A percentile compares a stretch with the other conserved stretches of the same genome.
Conservation (phyloP, 2,329 filamentous ascomycete species). For the Drechslera avenae region DNA sequence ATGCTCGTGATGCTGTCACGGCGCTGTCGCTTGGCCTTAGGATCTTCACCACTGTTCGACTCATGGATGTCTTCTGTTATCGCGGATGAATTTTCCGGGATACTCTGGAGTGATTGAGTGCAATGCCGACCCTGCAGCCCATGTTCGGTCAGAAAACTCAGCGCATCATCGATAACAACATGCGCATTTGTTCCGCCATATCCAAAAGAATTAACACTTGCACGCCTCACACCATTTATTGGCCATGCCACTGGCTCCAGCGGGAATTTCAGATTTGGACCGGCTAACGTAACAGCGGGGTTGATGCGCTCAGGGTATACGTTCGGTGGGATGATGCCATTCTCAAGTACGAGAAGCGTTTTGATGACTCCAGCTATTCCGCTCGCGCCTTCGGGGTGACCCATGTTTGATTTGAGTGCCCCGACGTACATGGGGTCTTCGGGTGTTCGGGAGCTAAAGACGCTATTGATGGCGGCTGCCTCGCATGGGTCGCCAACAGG, state of each 20-base stretch:
- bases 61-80: background rate
- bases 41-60: no score
- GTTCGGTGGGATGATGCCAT: conserved; percentile 25
- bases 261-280: conserved; percentile 17
- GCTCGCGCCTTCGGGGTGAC: conserved; percentile 49
- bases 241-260: conserved; percentile 18
- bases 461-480: conserved; percentile 18
- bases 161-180: conserved; percentile 25
- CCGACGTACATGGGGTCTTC: conserved; percentile 19
- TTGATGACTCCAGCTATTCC: conserved; percentile 48
- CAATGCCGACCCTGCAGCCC: conserved; percentile 4
- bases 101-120: background rate
- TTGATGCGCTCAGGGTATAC: conserved; percentile 34
- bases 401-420: conserved; percentile 37
- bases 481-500: conserved; percentile 48
- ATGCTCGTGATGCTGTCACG: no score
- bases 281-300: conserved; percentile 17
- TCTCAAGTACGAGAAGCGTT: conserved; percentile 46
- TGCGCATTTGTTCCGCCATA: conserved; percentile 33
- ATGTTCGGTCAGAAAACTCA: conserved; percentile 3
- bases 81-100: background rate
- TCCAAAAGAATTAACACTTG: conserved; percentile 36
- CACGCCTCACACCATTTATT: conserved; percentile 13
- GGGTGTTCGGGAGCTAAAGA: conserved; percentile 22
- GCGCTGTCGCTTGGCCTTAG: no score